These are phyloP conservation scores for Kwoniella sp. DNA, from an alignment of 768 basidiomycete species.

Conservation along the genomic window DNA sequence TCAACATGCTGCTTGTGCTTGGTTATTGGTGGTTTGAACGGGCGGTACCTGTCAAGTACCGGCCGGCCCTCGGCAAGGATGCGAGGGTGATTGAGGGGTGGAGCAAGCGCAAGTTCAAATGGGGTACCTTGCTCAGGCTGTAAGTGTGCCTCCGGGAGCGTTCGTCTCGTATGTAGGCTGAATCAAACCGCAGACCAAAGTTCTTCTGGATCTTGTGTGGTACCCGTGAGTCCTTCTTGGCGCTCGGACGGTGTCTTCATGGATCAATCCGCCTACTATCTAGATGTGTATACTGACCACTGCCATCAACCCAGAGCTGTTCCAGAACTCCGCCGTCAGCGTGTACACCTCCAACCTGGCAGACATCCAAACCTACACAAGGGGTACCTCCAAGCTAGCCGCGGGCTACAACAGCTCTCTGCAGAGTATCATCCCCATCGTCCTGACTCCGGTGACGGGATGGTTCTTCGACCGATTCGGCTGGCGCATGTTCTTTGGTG, in stretches of 20 bases:
- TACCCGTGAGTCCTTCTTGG: conserved; percentile 24
- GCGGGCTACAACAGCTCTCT: conserved; percentile 48
- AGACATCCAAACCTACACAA: conserved; percentile 41
- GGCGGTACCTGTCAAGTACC: conserved; percentile 30
- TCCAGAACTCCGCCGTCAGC: conserved; percentile 40
- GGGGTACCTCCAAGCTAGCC: conserved; percentile 41
- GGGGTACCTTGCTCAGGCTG: conserved; percentile 19
- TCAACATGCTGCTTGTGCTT: conserved; percentile 32
- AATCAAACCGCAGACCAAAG: conserved; percentile 19
- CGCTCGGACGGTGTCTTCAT: too few species aligned
- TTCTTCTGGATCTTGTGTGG: conserved; percentile 43
- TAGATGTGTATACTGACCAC: too few species aligned
- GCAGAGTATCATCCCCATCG: conserved; percentile 45
- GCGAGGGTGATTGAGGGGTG: conserved; percentile 21
- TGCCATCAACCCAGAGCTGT: conserved; percentile 35
- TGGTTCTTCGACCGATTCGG: conserved; percentile 45
- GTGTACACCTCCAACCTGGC: conserved; percentile 47
- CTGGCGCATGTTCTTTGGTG: conserved; percentile 38
- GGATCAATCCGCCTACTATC: too few species aligned
- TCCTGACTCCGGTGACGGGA: conserved; percentile 45
- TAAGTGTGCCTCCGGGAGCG: conserved; percentile 5
- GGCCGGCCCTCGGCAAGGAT: conserved; percentile 28
- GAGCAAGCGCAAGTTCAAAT: conserved; percentile 15
- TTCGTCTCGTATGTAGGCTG: background rate
- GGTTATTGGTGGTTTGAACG: conserved; percentile 41